Evolutionary conservation across 2,329 filamentous ascomycete species (phyloP), one percentile per base, ranked within the genome.

Genomic region (Aspergillus floridensis): DNA sequence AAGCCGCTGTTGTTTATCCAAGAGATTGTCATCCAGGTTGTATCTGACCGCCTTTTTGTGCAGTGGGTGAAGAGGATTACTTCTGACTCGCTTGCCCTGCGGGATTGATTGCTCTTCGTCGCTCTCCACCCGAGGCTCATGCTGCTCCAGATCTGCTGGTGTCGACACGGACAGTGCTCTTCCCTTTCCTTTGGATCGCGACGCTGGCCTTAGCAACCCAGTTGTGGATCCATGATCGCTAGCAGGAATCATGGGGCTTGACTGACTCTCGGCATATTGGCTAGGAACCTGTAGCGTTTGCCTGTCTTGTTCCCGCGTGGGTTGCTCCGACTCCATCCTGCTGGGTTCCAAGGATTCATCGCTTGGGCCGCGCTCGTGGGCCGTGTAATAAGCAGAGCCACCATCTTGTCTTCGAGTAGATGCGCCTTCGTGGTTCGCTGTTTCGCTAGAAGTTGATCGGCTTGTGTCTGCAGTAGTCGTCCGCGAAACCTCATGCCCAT

Each of bases 11-110:
- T 78, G 72, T 48, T 73, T 72, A 57, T 80, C 66, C 41, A 72
- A 63, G 29, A 79, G 59, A 55, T 77, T 79, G 61, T 80, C 79
- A 49, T 77, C 74, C 8, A 81, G 66, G 56, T 78, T 78, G 61
- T 79, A 79, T 44, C 75, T 73, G 44, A 79, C 77, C 47, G 79
- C 67, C n/a, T 75, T 75, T 22, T 65, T 71, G 12, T 69, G 56
- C 29, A 67, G 58, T 48, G 57, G 63, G 29, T 38, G 59, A 24
- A 64, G 65, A 6, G 71, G 57, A 38, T 67, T 65, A 32, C 59
- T 65, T 31, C 64, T 63, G 11, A 56, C 47, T 31, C 57, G 59
- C 44, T 55, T 50, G 47, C 63, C 59, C 46, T 58, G 52, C 8
- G 55, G 24, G 6, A 48, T n/a, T 5, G 38, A 29, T 6, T 58